Percentiles rank a stretch among this genome's conserved stretches.
Evolutionary conservation across 768 basidiomycete genomes (phyloP).

Genomic region (Mycena galopus): DNA sequence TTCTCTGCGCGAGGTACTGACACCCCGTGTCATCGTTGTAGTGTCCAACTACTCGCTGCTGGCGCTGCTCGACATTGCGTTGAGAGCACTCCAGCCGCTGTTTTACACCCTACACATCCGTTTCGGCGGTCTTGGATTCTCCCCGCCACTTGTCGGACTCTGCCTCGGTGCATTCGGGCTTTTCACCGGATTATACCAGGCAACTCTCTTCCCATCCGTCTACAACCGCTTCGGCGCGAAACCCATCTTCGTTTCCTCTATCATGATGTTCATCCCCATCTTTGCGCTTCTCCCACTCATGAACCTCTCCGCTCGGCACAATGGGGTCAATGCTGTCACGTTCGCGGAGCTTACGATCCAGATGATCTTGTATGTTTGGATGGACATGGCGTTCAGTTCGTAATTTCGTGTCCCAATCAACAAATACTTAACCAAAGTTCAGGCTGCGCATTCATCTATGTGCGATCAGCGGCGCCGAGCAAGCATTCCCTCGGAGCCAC

Average conservation of each 20-base stretch:
- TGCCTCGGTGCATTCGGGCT: too few relatives aligned
- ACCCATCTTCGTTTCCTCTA: not conserved
- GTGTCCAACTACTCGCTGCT: not conserved
- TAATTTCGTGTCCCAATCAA: not conserved
- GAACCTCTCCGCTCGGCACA: not conserved
- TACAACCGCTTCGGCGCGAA: not conserved
- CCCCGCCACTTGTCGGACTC: too few relatives aligned
- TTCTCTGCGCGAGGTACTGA: not conserved
- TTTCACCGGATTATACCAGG: slow-evolving; percentile 1
- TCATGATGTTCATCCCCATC: not conserved
- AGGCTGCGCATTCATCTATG: slow-evolving; percentile 8
- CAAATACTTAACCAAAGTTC: too few relatives aligned
- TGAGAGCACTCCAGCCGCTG: not conserved
- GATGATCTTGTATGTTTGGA: slow-evolving; percentile 1
- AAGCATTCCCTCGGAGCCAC: slow-evolving; percentile 1
- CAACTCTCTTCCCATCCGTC: not conserved
- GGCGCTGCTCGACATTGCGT: not conserved
- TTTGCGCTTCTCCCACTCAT: not conserved
- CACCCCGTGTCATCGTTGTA: not conserved
- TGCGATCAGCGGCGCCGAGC: not conserved
- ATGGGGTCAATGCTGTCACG: not conserved
- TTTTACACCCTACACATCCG: not conserved
- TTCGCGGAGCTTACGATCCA: not conserved
- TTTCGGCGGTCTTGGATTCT: not conserved
- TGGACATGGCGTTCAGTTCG: slow-evolving; percentile 4